Percentiles rank a stretch among this genome's conserved stretches.
phyloP scores from a whole-genome alignment of 768 basidiomycete genomes.

The Asterophora parasitica region DNA sequence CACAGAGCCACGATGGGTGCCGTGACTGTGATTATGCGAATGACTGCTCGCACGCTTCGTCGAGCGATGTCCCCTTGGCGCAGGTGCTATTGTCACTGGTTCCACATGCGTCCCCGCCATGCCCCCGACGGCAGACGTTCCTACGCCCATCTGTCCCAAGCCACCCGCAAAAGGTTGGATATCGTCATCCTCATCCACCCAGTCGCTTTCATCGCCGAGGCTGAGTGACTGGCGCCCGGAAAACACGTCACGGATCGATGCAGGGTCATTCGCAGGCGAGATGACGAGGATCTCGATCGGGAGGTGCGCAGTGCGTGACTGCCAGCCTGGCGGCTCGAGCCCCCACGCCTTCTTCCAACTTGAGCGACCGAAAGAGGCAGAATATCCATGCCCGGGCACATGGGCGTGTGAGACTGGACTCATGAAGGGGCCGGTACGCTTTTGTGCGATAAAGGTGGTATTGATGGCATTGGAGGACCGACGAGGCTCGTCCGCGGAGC shows the following conservation, averaged over 20 bases:
- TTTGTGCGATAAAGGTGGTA: conserved; percentile 78
- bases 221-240: conserved; percentile 58
- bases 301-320: conserved; percentile 57
- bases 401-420: conserved; percentile 39
- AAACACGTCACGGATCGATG: conserved; percentile 73
- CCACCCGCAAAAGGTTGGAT: conserved; percentile 70
- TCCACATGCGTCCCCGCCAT: conserved; percentile 26
- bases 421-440: conserved; percentile 68
- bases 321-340: conserved; percentile 82
- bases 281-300: conserved; percentile 79
- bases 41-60: conserved; percentile 24
- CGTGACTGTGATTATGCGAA: conserved; percentile 11
- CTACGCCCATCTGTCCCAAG: conserved; percentile 57
- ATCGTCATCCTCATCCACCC: conserved; percentile 88
- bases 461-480: conserved; percentile 32
- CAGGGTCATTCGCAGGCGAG: conserved; percentile 45
- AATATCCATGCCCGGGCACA: conserved; percentile 19
- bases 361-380: conserved; percentile 51
- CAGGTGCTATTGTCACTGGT: conserved; percentile 46
- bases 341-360: conserved; percentile 93
- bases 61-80: conserved; percentile 43
- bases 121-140: conserved; percentile 14
- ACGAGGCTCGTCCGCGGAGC: conserved; percentile 44
- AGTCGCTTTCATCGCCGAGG: conserved; percentile 76
- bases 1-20: conserved; percentile 1